These are phyloP conservation scores for Calonectria hawksworthii DNA, from an alignment of 2,329 filamentous ascomycete species.

Conservation along the genomic window DNA sequence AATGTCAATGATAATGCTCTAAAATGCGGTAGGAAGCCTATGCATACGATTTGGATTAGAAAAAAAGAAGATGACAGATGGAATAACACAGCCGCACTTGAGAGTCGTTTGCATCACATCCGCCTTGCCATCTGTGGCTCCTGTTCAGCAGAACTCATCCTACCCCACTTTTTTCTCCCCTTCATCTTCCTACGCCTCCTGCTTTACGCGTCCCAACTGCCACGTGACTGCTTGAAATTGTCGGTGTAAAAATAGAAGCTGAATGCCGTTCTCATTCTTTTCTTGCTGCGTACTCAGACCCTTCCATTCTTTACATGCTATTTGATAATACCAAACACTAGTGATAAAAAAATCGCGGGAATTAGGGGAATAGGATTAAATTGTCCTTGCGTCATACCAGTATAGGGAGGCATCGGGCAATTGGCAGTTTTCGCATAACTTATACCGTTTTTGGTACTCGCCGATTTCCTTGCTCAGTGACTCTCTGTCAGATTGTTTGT, in stretches of 20 bases:
- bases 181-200: background rate
- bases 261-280: background rate
- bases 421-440: background rate
- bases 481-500: background rate
- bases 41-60: no score
- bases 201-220: background rate
- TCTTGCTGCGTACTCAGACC: background rate
- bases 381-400: background rate
- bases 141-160: no score
- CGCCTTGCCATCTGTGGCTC: no score
- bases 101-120: no score
- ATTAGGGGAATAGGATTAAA: background rate
- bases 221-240: background rate
- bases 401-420: background rate
- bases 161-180: background rate
- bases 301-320: background rate
- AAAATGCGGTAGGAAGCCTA: no score
- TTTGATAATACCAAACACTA: background rate
- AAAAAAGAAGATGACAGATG: no score
- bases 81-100: background rate
- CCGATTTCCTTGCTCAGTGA: background rate
- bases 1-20: no score
- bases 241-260: background rate
- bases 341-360: background rate
- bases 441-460: background rate